Evolutionary conservation across 2,329 filamentous ascomycete genomes (phyloP).

Genomic region (Botryotinia globosa): DNA sequence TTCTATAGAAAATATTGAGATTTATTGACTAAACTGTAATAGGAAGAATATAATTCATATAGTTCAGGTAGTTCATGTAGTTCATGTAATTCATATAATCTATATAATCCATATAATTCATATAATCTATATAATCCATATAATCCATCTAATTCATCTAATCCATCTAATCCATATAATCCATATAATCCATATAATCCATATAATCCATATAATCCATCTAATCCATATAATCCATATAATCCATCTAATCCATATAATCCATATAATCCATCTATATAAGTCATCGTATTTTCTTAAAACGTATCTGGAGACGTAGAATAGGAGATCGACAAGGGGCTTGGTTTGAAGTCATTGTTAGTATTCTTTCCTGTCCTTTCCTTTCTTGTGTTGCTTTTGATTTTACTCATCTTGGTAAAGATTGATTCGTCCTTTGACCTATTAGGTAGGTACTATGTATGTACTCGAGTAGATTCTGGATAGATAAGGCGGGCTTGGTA

Average conservation of each 20-base stretch:
- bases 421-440: background rate
- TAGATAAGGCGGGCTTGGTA: background rate
- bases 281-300: background rate
- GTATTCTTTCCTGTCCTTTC: background rate
- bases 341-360: background rate
- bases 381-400: background rate
- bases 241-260: too few species aligned
- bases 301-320: background rate
- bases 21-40: background rate
- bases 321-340: background rate
- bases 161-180: too few species aligned
- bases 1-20: background rate
- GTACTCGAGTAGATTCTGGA: background rate
- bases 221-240: too few species aligned
- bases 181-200: too few species aligned
- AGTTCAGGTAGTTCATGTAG: too few species aligned
- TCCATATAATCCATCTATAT: too few species aligned
- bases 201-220: background rate
- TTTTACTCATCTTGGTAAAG: background rate
- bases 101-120: too few species aligned
- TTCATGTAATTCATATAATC: too few species aligned
- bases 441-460: background rate
- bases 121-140: too few species aligned
- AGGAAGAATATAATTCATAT: slow-evolving; percentile 1
- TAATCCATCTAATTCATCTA: background rate